Conservation (phyloP, 768 basidiomycete genomes). For the Lactifluus piperatus region DNA sequence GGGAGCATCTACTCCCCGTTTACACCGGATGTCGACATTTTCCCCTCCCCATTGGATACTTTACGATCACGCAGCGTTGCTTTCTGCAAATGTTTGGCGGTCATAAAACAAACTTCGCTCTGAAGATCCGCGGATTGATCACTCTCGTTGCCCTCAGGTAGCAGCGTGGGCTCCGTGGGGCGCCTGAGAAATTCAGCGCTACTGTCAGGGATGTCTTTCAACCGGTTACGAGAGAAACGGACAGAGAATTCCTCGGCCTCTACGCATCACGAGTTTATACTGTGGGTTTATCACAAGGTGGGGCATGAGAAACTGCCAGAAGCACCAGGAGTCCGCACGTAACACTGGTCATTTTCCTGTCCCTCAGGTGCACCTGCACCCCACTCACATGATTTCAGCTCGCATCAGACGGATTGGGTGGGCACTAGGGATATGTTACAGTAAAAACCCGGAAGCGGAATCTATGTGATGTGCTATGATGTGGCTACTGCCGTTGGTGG, state of each 20-base stretch:
- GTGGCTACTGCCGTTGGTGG: slow-evolving; percentile 4
- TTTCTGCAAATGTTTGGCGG: background rate
- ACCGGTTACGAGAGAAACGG: background rate
- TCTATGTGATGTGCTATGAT: slow-evolving; percentile 6
- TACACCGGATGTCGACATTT: background rate
- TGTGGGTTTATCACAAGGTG: background rate
- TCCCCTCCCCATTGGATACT: background rate
- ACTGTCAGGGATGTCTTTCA: background rate
- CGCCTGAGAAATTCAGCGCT: background rate
- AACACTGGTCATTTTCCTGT: no score
- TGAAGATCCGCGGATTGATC: background rate
- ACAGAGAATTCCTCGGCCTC: background rate
- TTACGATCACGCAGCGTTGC: background rate
- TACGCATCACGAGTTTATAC: background rate
- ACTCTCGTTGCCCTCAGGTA: background rate
- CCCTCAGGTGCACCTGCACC: background rate
- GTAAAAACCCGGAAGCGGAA: background rate
- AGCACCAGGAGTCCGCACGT: background rate
- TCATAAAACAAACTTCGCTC: background rate
- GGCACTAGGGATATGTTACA: slow-evolving; percentile 3
- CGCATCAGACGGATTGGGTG: background rate
- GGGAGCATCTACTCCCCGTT: background rate
- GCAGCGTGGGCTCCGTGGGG: background rate
- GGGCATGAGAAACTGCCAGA: background rate
- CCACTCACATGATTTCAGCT: background rate